These are phyloP conservation scores for Punctularia strigosozonata DNA, from an alignment of 768 basidiomycete species.

Conservation along the genomic window DNA sequence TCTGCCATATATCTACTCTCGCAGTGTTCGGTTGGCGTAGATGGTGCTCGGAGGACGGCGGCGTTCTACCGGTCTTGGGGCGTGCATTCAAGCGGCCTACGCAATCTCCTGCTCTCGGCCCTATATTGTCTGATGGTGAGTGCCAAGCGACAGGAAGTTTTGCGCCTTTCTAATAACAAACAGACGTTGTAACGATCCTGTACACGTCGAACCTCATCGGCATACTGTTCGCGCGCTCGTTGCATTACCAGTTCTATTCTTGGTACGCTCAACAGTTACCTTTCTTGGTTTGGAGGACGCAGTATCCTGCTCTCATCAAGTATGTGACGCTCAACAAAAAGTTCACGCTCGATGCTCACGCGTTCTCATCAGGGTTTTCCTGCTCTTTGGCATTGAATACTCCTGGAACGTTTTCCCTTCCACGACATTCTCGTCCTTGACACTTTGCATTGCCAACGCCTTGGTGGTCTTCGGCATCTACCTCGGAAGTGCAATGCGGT, in stretches of 20 bases:
- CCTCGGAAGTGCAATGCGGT: too few species aligned
- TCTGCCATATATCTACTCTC: slow-evolving; percentile 51
- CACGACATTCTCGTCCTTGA: slow-evolving; percentile 48
- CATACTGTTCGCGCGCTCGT: slow-evolving; percentile 81
- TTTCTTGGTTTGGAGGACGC: slow-evolving; percentile 67
- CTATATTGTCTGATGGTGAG: slow-evolving; percentile 57
- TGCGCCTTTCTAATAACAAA: too few species aligned
- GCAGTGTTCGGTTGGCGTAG: slow-evolving; percentile 52
- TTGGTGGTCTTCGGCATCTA: slow-evolving; percentile 44
- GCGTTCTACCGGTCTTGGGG: slow-evolving; percentile 40
- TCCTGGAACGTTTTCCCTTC: slow-evolving; percentile 87
- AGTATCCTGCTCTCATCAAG: slow-evolving; percentile 52
- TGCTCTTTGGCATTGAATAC: slow-evolving; percentile 63
- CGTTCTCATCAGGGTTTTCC: slow-evolving; percentile 32
- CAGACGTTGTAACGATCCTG: slow-evolving; percentile 71
- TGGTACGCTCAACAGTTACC: slow-evolving; percentile 95
- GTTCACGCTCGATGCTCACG: slow-evolving; percentile 3
- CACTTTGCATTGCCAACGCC: slow-evolving; percentile 40
- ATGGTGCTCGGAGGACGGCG: slow-evolving; percentile 74
- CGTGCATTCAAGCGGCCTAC: slow-evolving; percentile 41
- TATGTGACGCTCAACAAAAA: slow-evolving; percentile 21
- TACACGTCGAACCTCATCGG: slow-evolving; percentile 92
- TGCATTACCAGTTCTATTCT: slow-evolving; percentile 97
- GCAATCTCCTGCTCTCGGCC: slow-evolving; percentile 31
- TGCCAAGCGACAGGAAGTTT: too few species aligned